Base-by-base conservation (phyloP, 2,329 filamentous ascomycete species). In the Clonostachys rhizophaga region DNA sequence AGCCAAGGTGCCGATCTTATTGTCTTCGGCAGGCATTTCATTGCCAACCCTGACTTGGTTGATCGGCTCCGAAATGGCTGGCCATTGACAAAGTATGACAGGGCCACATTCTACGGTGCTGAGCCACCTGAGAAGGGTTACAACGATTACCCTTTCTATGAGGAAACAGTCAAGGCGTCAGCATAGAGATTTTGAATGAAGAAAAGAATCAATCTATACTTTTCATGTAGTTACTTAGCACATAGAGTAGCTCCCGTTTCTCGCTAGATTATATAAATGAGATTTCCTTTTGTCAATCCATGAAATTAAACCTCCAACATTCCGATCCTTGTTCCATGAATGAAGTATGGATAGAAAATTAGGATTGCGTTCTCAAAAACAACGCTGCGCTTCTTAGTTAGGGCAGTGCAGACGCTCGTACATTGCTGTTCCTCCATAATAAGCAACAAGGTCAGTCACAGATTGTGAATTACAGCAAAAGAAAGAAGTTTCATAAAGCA, bases 21-120 rank as follows among this genome's bases (percentile, higher is more conserved):
- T 6, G 55, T 55, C 9, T 59, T 64, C 48, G 61, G 59, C 16
- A 49, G 62, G 3, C 52, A 58, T 44, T 63, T 63, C 47, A 53
- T 64, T 17, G 50, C 59, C 10, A 63, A 59, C 46, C 60, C 62
- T 5, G 61, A 64, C 20, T 50, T 63, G 24, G 52, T 55, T 5
- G 56, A 54, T 43, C 54, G 61, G 3, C 46, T 63, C 20, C 53
- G 55, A 50, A 50, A 60, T 18, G 55, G 54, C 10, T 49, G 58
- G 46, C 47, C 51, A 5, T 43, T 63, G n/a, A 58, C 55, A 46
- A 47, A 52, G 42, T 64, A 63, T 41, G 56, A 63, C 42, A 55
- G 61, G 6, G 41, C 51, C 1, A 62, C 58, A 1, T 63, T 64
- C 33, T 64, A 63, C 47, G 56, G 55, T 3, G 53, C 57, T 1